Evolutionary conservation across 768 basidiomycete species (phyloP), one percentile per base, ranked within the genome.

Genomic region (Clitopilus passeckerianus): DNA sequence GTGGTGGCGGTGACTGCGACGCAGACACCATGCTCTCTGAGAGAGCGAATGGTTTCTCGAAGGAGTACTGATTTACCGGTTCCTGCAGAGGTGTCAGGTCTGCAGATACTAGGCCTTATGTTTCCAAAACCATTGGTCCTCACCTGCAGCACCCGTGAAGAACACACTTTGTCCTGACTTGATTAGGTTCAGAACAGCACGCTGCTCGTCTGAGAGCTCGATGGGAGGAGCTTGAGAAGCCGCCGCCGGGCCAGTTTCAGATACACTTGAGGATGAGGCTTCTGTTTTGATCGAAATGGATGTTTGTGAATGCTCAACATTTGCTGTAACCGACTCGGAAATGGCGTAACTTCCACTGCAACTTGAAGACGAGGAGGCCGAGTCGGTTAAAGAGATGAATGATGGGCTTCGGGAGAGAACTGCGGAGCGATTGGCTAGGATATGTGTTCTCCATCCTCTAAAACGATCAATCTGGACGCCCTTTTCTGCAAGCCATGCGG

Each of bases 131-230:
- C 24, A 24, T 30, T 10, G 7, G 34, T 1, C 34, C 63, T 57
- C 59, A 87, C 89, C 86, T 59, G 89, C 89, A 58, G 86, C 81
- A 20, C 89, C 89, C 1, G 88, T 90, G 69, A 90, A 90, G 73
- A 91, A 90, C 27, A 90, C 77, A 60, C 79, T 89, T 61, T 77
- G 70, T 0, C 84, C 83, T 5, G 75, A 74, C 34, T 82, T 75
- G 7, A 89, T 84, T 35, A 76, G 60, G 9, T 69, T 62, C 12
- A 84, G 46, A n/a, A 84, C 72, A 0, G 57, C 22, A 55, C 62
- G 66, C 57, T 84, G 83, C 57, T 83, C 80, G 0, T 57, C 50
- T 0, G 78, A 77, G 6, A 79, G 63, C 22, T 55, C 44, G 46
- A 72, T 58, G 14, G 57, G 37, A 8, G 53, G 52, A 22, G 34